A percentile compares a stretch with the other conserved stretches of the same genome.
Conservation (phyloP, 176 grass and related monocot species). For the Elymus sibiricus region DNA sequence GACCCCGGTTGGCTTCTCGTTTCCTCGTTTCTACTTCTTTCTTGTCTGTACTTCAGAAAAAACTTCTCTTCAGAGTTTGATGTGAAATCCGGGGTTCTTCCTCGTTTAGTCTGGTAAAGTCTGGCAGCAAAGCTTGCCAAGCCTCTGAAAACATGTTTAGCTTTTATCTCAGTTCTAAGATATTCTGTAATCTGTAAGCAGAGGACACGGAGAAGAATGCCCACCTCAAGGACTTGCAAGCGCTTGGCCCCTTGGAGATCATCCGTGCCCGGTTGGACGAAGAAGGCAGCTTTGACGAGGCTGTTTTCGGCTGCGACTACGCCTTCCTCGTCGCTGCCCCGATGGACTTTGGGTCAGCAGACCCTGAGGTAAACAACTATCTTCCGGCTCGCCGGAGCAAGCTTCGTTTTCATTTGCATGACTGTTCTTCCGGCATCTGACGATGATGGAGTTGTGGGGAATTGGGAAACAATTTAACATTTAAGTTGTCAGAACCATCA, state of each 20-base stretch:
- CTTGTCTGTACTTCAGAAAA: no score
- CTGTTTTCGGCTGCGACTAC: conserved; percentile 2
- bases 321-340: conserved; percentile 34
- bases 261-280: background rate
- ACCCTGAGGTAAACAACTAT: background rate
- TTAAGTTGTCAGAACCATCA: no score
- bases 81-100: no score
- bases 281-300: conserved; percentile 25
- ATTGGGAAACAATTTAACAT: no score
- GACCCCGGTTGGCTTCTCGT: conserved; percentile 40
- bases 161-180: background rate
- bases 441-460: no score
- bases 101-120: no score
- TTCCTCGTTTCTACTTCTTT: background rate
- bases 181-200: background rate
- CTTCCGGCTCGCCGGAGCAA: background rate
- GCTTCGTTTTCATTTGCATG: background rate
- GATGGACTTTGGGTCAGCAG: background rate
- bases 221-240: background rate
- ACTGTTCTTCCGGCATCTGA: no score
- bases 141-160: background rate
- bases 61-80: no score
- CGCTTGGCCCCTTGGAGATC: background rate
- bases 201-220: background rate
- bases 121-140: no score